Percentiles rank a stretch among this genome's conserved stretches.
Conservation (phyloP, 169 alveolate genomes). For the Plasmodium fragile region DNA sequence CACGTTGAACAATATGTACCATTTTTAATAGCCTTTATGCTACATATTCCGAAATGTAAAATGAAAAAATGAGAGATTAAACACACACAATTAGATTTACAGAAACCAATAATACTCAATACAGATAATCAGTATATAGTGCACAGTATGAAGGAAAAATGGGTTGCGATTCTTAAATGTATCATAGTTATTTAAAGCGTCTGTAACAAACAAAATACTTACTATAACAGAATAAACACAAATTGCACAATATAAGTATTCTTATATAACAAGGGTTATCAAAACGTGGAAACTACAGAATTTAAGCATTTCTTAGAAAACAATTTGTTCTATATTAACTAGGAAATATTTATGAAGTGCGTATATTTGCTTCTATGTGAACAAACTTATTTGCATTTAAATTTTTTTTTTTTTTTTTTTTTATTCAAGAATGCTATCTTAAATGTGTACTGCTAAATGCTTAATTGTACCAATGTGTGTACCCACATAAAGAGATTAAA, state of each 20-base stretch:
- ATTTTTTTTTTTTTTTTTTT: not conserved
- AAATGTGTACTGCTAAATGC: not conserved
- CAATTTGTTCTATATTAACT: not conserved
- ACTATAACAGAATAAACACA: not conserved
- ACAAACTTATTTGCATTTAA: not conserved
- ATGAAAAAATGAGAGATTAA: not conserved
- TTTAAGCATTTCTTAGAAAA: not conserved
- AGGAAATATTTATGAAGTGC: not conserved
- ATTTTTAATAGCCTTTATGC: not conserved
- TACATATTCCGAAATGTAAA: not conserved
- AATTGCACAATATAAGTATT: not conserved
- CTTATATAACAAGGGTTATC: not conserved
- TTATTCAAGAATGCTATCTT: not conserved
- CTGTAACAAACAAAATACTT: not conserved
- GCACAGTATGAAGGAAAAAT: not conserved
- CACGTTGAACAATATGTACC: not conserved
- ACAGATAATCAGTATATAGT: not conserved
- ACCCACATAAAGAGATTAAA: not conserved
- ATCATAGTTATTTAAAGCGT: not conserved
- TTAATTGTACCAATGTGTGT: not conserved
- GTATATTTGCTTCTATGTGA: not conserved
- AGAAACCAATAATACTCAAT: not conserved
- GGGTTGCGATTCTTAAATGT: not conserved
- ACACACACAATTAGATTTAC: not conserved
- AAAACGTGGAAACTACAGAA: not conserved